Evolutionary conservation across 2,329 filamentous ascomycete species (phyloP).

Genomic region (Rhytidhysteron rufulum): DNA sequence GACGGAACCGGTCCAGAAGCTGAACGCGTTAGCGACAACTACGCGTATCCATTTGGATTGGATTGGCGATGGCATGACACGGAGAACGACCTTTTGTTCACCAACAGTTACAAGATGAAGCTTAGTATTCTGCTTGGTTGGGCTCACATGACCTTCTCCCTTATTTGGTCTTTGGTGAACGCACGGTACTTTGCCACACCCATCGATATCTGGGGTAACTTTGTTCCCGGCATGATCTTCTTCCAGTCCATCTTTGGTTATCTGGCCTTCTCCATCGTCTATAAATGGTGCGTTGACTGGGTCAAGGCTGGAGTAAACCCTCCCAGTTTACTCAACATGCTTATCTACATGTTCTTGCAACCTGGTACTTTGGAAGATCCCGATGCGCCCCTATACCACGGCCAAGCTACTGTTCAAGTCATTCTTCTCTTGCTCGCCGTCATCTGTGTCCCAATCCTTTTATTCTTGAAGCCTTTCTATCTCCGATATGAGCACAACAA

Average conservation of each 20-base stretch:
- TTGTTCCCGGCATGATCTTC: slow-evolving; percentile 97
- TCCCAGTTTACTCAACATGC: slow-evolving; percentile 92
- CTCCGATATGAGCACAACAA: slow-evolving; percentile 91
- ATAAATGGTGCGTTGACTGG: slow-evolving; percentile 97
- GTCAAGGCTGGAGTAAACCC: slow-evolving; percentile 61
- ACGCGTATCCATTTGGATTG: slow-evolving; percentile 92
- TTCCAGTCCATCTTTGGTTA: slow-evolving; percentile 99
- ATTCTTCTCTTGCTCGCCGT: slow-evolving; percentile 78
- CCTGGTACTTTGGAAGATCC: slow-evolving; percentile 71
- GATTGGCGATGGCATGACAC: slow-evolving; percentile 97
- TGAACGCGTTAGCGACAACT: slow-evolving; percentile 61
- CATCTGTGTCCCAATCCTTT: slow-evolving; percentile 79
- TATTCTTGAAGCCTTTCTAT: slow-evolving; percentile 95
- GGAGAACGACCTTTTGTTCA: slow-evolving; percentile 92
- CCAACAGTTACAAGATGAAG: slow-evolving; percentile 99
- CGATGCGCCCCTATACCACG: slow-evolving; percentile 62
- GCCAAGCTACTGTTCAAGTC: slow-evolving; percentile 73
- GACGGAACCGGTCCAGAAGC: slow-evolving; percentile 63
- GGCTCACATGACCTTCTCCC: slow-evolving; percentile 98
- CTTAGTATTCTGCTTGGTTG: slow-evolving; percentile 96
- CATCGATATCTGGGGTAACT: slow-evolving; percentile 96
- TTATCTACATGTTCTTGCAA: slow-evolving; percentile 98
- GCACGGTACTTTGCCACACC: slow-evolving; percentile 90
- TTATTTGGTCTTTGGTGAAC: slow-evolving; percentile 90
- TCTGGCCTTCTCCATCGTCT: slow-evolving; percentile 86